Evolutionary conservation across 129 eudicot genomes (phyloP).

Genomic region (Solidago caesia): DNA sequence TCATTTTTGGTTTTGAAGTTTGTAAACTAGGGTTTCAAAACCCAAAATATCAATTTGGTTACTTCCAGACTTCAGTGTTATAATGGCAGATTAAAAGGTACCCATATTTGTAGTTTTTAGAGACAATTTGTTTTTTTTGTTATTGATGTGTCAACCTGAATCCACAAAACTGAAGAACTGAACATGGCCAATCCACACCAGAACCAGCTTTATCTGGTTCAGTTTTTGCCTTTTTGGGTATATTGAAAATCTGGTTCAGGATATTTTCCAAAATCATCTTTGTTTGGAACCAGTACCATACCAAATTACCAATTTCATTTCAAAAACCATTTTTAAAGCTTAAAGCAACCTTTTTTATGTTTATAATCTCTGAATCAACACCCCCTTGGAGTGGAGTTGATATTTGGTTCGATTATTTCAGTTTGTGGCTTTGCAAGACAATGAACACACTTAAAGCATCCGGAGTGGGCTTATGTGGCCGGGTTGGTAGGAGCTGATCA

Average conservation of each 20-base stretch:
- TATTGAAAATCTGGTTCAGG: neutral
- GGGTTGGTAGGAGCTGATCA: too few species aligned
- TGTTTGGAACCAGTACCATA: neutral
- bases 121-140: neutral
- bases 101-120: neutral
- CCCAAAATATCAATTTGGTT: constrained; percentile 29
- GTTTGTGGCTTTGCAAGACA: too few species aligned
- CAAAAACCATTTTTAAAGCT: neutral
- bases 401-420: too few species aligned
- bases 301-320: neutral
- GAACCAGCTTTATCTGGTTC: neutral
- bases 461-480: too few species aligned
- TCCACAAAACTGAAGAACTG: neutral
- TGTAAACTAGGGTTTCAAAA: constrained; percentile 34
- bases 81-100: neutral
- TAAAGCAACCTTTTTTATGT: neutral
- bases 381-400: too few species aligned
- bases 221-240: neutral
- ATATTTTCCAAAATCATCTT: neutral
- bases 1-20: constrained; percentile 19
- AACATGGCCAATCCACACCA: neutral
- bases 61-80: neutral
- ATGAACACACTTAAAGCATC: too few species aligned
- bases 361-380: too few species aligned
- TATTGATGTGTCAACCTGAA: neutral